Evolutionary conservation across 192 early-diverging fungal species (phyloP).

Genomic region (Chytriomyces sp.): DNA sequence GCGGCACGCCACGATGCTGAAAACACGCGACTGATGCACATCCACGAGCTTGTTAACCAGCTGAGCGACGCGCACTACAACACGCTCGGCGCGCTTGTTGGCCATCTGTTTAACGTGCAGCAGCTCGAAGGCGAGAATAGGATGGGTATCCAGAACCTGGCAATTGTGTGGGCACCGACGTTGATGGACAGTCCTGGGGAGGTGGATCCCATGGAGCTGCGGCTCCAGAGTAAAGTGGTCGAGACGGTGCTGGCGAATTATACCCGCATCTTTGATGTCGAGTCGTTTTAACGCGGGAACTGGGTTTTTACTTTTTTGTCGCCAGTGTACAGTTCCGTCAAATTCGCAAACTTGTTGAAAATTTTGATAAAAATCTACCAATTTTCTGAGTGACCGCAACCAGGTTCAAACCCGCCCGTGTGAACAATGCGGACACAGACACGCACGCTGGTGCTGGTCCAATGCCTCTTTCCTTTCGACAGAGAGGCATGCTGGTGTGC

Average conservation of each 20-base stretch:
- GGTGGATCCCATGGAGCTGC: slow-evolving; percentile 61
- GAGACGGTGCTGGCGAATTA: slow-evolving; percentile 71
- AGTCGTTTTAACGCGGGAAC: too few species aligned
- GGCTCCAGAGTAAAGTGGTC: slow-evolving; percentile 65
- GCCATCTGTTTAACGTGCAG: slow-evolving; percentile 82
- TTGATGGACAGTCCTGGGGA: slow-evolving; percentile 63
- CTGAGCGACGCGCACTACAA: slow-evolving; percentile 83
- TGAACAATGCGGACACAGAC: too few species aligned
- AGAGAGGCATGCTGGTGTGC: too few species aligned
- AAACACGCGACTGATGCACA: slow-evolving; percentile 59
- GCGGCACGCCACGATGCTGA: slow-evolving; percentile 78
- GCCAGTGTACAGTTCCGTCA: too few species aligned
- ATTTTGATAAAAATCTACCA: too few species aligned
- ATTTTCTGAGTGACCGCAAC: too few species aligned
- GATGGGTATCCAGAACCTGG: slow-evolving; percentile 86
- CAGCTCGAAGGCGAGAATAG: slow-evolving; percentile 78
- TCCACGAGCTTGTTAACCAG: slow-evolving; percentile 76
- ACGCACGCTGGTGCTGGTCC: too few species aligned
- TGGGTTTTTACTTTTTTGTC: not conserved
- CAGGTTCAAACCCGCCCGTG: too few species aligned
- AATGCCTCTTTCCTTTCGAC: too few species aligned
- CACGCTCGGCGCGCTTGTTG: slow-evolving; percentile 79
- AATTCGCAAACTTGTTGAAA: too few species aligned
- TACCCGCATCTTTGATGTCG: slow-evolving; percentile 68
- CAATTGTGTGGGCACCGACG: slow-evolving; percentile 94